Conservation (phyloP, 2,329 filamentous ascomycete genomes). For the Xylariaceae sp. region DNA sequence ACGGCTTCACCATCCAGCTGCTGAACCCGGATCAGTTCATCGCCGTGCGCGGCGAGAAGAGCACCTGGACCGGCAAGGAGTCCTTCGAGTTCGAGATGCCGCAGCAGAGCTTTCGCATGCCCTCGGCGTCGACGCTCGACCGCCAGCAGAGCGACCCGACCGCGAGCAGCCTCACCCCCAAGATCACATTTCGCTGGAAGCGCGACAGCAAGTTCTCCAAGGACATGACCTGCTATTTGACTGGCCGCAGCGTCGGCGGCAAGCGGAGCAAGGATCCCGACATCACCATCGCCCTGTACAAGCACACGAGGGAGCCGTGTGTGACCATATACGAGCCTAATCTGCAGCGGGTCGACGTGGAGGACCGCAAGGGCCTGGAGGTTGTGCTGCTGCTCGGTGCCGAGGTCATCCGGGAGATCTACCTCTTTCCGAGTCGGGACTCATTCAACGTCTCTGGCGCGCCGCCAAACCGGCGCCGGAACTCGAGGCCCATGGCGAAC, state of each 20-base stretch:
- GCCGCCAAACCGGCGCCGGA: slow-evolving; percentile 29
- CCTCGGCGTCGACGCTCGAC: slow-evolving; percentile 72
- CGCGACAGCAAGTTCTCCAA: slow-evolving; percentile 78
- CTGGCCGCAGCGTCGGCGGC: slow-evolving; percentile 64
- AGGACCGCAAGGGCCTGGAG: slow-evolving; percentile 90
- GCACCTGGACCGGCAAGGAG: slow-evolving; percentile 72
- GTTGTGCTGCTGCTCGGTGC: slow-evolving; percentile 63
- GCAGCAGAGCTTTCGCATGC: slow-evolving; percentile 71
- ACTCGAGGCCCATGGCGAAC: slow-evolving; percentile 32
- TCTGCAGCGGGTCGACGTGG: slow-evolving; percentile 79
- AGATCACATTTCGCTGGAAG: slow-evolving; percentile 81
- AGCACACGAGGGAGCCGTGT: slow-evolving; percentile 52
- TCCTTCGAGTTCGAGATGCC: slow-evolving; percentile 93
- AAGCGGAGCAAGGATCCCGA: slow-evolving; percentile 88
- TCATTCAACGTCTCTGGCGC: slow-evolving; percentile 66
- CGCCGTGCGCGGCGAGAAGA: slow-evolving; percentile 59
- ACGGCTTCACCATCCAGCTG: slow-evolving; percentile 74
- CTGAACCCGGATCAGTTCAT: slow-evolving; percentile 91
- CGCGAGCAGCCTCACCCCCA: slow-evolving; percentile 53
- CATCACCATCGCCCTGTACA: slow-evolving; percentile 87
- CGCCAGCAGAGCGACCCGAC: slow-evolving; percentile 56
- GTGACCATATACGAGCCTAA: slow-evolving; percentile 93
- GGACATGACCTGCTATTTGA: slow-evolving; percentile 83
- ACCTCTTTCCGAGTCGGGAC: slow-evolving; percentile 58
- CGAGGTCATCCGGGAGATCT: slow-evolving; percentile 59